Conservation (phyloP, 2,329 filamentous ascomycete species). For the Cytospora piceae region DNA sequence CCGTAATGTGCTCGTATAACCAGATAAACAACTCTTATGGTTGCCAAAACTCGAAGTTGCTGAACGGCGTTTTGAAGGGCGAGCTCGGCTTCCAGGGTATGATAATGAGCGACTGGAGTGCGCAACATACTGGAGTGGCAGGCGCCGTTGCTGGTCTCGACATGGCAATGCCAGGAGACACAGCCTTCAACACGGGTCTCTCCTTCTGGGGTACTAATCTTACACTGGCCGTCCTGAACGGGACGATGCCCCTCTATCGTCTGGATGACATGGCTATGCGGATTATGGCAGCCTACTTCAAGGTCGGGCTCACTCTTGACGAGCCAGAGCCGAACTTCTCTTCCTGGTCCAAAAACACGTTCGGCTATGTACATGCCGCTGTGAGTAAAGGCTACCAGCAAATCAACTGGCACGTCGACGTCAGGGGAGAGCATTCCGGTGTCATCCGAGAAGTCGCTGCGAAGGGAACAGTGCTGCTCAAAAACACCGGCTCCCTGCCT, state of each 20-base stretch:
- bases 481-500: slow-evolving; percentile 78
- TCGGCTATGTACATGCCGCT: slow-evolving; percentile 67
- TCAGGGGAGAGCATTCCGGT: slow-evolving; percentile 72
- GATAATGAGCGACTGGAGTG: slow-evolving; percentile 61
- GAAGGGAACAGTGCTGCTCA: slow-evolving; percentile 84
- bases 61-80: slow-evolving; percentile 66
- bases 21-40: slow-evolving; percentile 68
- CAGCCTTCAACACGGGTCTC: slow-evolving; percentile 70
- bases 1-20: slow-evolving; percentile 60
- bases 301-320: slow-evolving; percentile 60
- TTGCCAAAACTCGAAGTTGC: slow-evolving; percentile 66
- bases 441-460: slow-evolving; percentile 78
- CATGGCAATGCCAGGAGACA: slow-evolving; percentile 90
- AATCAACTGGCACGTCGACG: slow-evolving; percentile 82
- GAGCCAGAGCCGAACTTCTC: slow-evolving; percentile 75
- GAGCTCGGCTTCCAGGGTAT: slow-evolving; percentile 71
- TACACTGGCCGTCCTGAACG: slow-evolving; percentile 85
- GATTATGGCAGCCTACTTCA: slow-evolving; percentile 74
- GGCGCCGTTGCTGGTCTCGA: slow-evolving; percentile 70
- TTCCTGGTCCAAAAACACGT: slow-evolving; percentile 82
- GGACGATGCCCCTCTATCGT: slow-evolving; percentile 83
- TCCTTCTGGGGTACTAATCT: slow-evolving; percentile 87
- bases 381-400: slow-evolving; percentile 65
- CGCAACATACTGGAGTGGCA: slow-evolving; percentile 70
- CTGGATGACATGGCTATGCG: slow-evolving; percentile 91